phyloP scores from a whole-genome alignment of 495 filamentous ascomycete genomes.

The Sphaerosporella brunnea region DNA sequence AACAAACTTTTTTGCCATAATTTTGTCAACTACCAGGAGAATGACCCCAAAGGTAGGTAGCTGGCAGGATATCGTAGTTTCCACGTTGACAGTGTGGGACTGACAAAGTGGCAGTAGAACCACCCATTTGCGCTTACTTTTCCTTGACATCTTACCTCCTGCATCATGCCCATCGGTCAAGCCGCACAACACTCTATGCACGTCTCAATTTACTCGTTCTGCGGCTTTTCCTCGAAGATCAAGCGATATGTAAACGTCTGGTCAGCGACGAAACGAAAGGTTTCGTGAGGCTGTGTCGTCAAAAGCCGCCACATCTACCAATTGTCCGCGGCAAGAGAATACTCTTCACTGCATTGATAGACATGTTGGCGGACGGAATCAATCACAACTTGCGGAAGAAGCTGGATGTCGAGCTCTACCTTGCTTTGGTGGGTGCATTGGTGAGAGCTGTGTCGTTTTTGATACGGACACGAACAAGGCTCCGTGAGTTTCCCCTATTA shows the following conservation, averaged over 20 bases:
- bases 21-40: slow-evolving; percentile 41
- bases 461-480: slow-evolving; percentile 54
- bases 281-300: slow-evolving; percentile 68
- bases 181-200: slow-evolving; percentile 58
- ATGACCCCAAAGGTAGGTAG: slow-evolving; percentile 46
- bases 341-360: slow-evolving; percentile 56
- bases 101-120: slow-evolving; percentile 29
- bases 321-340: slow-evolving; percentile 50
- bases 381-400: slow-evolving; percentile 82
- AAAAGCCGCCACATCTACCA: slow-evolving; percentile 77
- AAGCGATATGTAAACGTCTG: slow-evolving; percentile 62
- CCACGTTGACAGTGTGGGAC: too few relatives aligned
- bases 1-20: slow-evolving; percentile 92
- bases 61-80: too few relatives aligned
- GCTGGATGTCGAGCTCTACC: slow-evolving; percentile 73
- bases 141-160: slow-evolving; percentile 84
- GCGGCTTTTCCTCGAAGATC: slow-evolving; percentile 77
- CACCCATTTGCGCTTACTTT: slow-evolving; percentile 64
- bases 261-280: slow-evolving; percentile 64
- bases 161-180: slow-evolving; percentile 77
- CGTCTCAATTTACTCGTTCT: slow-evolving; percentile 67
- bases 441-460: slow-evolving; percentile 69
- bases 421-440: slow-evolving; percentile 38
- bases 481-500: slow-evolving; percentile 30
- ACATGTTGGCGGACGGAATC: slow-evolving; percentile 73